phyloP scores from a whole-genome alignment of 2,329 filamentous ascomycete species.

The Parasarocladium wereldwijsianum region DNA sequence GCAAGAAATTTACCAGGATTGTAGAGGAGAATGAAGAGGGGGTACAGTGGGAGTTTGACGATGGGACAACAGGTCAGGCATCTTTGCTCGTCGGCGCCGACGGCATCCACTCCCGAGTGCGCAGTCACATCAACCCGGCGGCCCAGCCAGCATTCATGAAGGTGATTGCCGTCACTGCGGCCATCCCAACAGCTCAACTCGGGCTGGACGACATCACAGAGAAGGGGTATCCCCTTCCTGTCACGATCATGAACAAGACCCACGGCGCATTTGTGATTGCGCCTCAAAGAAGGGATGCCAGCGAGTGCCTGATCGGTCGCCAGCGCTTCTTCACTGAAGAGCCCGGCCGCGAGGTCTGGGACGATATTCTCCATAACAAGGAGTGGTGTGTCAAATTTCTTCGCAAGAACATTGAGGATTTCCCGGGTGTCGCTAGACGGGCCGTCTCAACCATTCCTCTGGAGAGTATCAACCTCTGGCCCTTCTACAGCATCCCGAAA shows the following conservation, averaged over 20 bases:
- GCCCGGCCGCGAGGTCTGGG: conserved; percentile 26
- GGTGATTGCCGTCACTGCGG: conserved; percentile 23
- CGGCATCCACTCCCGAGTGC: conserved; percentile 42
- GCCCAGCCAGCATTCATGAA: conserved; percentile 34
- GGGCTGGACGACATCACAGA: conserved; percentile 9
- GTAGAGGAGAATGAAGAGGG: conserved; percentile 20
- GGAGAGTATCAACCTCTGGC: conserved; percentile 29
- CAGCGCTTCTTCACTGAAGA: conserved; percentile 22
- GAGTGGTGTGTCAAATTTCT: conserved; percentile 18
- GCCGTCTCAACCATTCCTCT: conserved; percentile 16
- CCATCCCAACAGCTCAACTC: conserved; percentile 21
- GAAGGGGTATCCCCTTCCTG: conserved; percentile 21
- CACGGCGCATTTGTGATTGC: conserved; percentile 34
- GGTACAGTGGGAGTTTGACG: conserved; percentile 31
- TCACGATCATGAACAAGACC: conserved; percentile 24
- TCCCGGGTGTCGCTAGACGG: conserved; percentile 20
- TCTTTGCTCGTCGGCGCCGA: conserved; percentile 39
- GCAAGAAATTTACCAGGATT: conserved; percentile 30
- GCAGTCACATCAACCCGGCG: conserved; percentile 33
- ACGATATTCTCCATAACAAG: conserved; percentile 23
- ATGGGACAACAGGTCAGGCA: conserved; percentile 25
- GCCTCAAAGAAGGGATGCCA: conserved; percentile 30
- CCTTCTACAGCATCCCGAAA: conserved; percentile 31
- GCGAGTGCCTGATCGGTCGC: conserved; percentile 31
- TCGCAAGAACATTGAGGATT: conserved; percentile 17